Evolutionary conservation across 2,329 filamentous ascomycete genomes (phyloP), one percentile per base, ranked within the genome.

Genomic region (Shiraia sp.): DNA sequence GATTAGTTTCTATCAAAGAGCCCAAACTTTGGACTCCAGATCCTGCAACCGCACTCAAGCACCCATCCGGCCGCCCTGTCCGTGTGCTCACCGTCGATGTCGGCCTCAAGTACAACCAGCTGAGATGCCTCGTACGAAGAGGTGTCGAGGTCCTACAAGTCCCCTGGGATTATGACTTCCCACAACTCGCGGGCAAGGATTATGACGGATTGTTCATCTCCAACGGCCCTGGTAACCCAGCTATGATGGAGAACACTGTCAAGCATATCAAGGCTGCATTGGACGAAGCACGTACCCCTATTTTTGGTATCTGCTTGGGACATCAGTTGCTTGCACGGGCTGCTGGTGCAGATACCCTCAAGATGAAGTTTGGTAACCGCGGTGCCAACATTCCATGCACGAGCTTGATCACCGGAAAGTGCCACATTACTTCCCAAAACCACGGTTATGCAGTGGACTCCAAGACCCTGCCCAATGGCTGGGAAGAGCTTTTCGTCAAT

Each of bases 321-420:
- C 92, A 97, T 70, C 92, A 97, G 74, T 79, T 97, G 56, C 83
- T 97, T 37, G 90, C 92, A 39, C 82, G 90, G 58, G 90, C 92
- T 43, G 84, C 90, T 23, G 92, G 92, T 40, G 92, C 91, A 32
- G 79, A 79, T 32, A 97, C 93, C 0, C 73, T 80, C 63, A 99
- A 99, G 79, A 95, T 99, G 90, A 97, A 97, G 80, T 99, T 96
- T 64, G 93, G 93, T 75, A 99, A 99, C 76, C 89, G 93, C 63
- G 93, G 92, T 30, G 90, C 95, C 78, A 99, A 99, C 75, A 97
- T 99, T 63, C 93, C 93, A 31, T 96, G 91, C 78, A 97, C 92
- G 9, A 96, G 88, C 74, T 81, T 96, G 80, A 78, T 97, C 55
- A 95, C 92, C 31, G 93, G 93, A 59, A 90, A 90, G 75, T 99